Evolutionary conservation across 1,284 basidiomycete genomes (phyloP), one percentile per base, ranked within the genome.

Genomic region (Melampsora larici-populina): DNA sequence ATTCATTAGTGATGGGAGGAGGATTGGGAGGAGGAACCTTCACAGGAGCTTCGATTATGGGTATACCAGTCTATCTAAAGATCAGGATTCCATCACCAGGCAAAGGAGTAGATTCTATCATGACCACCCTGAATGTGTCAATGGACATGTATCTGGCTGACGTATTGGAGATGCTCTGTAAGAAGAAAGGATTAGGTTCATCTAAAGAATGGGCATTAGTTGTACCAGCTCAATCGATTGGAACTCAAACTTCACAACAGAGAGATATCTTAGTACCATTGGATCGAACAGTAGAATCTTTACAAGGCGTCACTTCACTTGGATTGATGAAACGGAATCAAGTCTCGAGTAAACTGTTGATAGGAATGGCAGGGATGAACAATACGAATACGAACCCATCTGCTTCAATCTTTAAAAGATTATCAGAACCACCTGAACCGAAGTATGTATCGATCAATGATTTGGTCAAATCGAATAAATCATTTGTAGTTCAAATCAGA

Each of bases 81-180:
- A 66, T 81, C 0, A 62, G 78, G 26, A 68, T 80, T 1, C 73
- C 79, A 31, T 68, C 73, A 6, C 72, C 75, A 0, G 81, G 79
- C 5, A 43, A 69, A n/a, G 77, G 70, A 26, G 79, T 79, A 15
- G 73, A 76, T 81, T 79, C 73, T n/a, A 76, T 76, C 66, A 79
- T 74, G 18, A 84, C 83, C 40, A 84, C 82, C n/a, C 69, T 85
- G 17, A 81, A 84, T 48, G 83, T 85, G 17, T 81, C 93, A 2
- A 88, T 91, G 18, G 94, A 93, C n/a, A 97, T 93, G 90, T 99
- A 97, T 84, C 91, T 98, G 87, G 92, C 94, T 76, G 95, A 99
- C 84, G 92, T 95, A 0, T 88, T 98, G 51, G 95, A 97, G 81
- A 80, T 81, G 79, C 80, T 83, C 29, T 82, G 83, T 77, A 78